Conservation (phyloP, 805 yeast genomes). For the Candida silvatica region DNA sequence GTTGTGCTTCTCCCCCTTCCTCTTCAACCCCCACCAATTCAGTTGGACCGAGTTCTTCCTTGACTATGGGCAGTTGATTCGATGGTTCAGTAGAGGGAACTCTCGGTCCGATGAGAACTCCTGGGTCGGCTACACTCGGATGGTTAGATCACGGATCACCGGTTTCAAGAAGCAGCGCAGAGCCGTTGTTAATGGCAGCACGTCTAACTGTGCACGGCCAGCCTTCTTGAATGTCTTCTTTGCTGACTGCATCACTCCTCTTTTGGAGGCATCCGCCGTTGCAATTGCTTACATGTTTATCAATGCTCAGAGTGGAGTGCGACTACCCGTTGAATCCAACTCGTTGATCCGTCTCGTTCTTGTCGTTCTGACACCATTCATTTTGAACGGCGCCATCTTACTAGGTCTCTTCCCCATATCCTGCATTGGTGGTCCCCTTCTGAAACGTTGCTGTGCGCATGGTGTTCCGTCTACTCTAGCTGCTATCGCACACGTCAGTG, state of each 20-base stretch:
- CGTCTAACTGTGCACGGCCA: conserved; percentile 55
- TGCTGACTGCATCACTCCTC: conserved; percentile 72
- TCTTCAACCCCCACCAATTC: conserved; percentile 49
- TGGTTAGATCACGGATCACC: conserved; percentile 79
- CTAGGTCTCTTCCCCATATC: conserved; percentile 27
- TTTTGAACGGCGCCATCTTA: conserved; percentile 28
- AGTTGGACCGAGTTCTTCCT: conserved; percentile 36
- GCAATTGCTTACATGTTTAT: conserved; percentile 71
- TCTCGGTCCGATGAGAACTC: conserved; percentile 56
- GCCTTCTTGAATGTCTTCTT: conserved; percentile 69
- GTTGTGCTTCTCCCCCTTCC: conserved; percentile 38
- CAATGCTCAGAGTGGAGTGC: conserved; percentile 82
- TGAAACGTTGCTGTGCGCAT: conserved; percentile 24
- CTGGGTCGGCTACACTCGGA: conserved; percentile 72
- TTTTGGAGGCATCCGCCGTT: conserved; percentile 58
- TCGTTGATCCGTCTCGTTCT: conserved; percentile 56
- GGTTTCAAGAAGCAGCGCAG: conserved; percentile 80
- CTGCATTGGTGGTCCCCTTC: conserved; percentile 28
- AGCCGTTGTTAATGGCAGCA: conserved; percentile 58
- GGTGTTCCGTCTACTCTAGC: conserved; percentile 30
- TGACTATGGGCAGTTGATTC: conserved; percentile 39
- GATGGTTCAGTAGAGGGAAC: conserved; percentile 65
- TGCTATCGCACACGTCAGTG: conserved; percentile 28
- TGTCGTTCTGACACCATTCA: conserved; percentile 40
- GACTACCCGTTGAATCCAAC: conserved; percentile 37